Evolutionary conservation across 345 rosid genomes (phyloP).

Genomic region (Salix brachista): DNA sequence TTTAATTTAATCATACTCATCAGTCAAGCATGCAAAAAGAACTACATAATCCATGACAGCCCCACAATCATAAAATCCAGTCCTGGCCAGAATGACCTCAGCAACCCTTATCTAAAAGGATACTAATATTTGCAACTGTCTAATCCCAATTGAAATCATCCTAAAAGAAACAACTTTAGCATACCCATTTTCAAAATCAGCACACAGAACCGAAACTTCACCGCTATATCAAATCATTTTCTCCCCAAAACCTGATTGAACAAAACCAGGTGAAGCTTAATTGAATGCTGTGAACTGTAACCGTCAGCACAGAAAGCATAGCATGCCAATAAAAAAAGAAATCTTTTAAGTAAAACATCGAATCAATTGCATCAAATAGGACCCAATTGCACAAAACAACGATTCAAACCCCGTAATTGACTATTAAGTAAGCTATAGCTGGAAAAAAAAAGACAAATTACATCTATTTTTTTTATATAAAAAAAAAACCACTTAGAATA

Average conservation of each 20-base stretch:
- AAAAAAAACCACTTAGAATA: background rate
- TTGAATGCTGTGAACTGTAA: background rate
- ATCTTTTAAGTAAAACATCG: background rate
- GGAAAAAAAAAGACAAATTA: background rate
- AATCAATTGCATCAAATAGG: background rate
- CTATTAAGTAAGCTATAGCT: background rate
- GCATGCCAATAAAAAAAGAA: background rate
- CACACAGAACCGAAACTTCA: background rate
- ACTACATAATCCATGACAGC: background rate
- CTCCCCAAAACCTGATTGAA: background rate
- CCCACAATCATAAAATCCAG: constrained; percentile 14
- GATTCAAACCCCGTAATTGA: constrained; percentile 16
- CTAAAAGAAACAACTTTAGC: background rate
- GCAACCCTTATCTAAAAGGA: constrained; percentile 9
- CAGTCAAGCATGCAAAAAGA: constrained; percentile 3
- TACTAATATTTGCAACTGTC: constrained; percentile 11
- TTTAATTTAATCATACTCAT: constrained; percentile 6
- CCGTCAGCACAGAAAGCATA: background rate
- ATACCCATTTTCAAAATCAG: background rate
- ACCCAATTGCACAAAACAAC: background rate
- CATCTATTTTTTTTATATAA: background rate
- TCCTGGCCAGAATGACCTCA: constrained; percentile 10
- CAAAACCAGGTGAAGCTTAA: background rate
- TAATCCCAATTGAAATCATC: constrained; percentile 5
- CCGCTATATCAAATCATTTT: background rate